phyloP scores from a whole-genome alignment of 129 eudicot species.

The Artemisia argyi region DNA sequence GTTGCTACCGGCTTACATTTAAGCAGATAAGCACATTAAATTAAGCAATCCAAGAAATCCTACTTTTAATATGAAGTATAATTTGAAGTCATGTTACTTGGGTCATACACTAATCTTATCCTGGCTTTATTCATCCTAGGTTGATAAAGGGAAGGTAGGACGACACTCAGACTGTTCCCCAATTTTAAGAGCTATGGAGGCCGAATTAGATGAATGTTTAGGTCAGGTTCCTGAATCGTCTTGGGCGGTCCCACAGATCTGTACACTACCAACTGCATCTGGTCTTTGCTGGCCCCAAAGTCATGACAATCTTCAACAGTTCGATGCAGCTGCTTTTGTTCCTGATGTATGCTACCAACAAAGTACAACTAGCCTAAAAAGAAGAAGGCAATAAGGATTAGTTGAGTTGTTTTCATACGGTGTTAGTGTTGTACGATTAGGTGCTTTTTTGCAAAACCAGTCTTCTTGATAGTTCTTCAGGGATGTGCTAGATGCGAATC shows the following conservation, averaged over 20 bases:
- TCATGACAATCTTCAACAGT: slow-evolving; percentile 21
- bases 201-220: slow-evolving; percentile 53
- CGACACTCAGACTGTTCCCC: slow-evolving; percentile 62
- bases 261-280: slow-evolving; percentile 68
- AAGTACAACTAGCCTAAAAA: slow-evolving; percentile 32
- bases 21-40: no score
- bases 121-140: slow-evolving; percentile 35
- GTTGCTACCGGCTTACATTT: no score
- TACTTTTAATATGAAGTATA: no score
- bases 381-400: slow-evolving; percentile 29
- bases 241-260: slow-evolving; percentile 66
- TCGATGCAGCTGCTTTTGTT: slow-evolving; percentile 50
- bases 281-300: slow-evolving; percentile 50
- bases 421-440: slow-evolving; percentile 4
- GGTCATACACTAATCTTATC: not conserved
- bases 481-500: slow-evolving; percentile 3
- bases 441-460: slow-evolving; percentile 1
- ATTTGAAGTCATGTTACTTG: no score
- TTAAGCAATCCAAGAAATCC: no score
- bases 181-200: slow-evolving; percentile 40
- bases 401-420: slow-evolving; percentile 7
- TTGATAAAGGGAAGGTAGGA: slow-evolving; percentile 64
- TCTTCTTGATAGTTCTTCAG: not conserved
- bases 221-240: slow-evolving; percentile 63
- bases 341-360: slow-evolving; percentile 54